Evolutionary conservation across 2,329 filamentous ascomycete genomes (phyloP), one percentile per base, ranked within the genome.

Genomic region (Elsinoe necatrix): DNA sequence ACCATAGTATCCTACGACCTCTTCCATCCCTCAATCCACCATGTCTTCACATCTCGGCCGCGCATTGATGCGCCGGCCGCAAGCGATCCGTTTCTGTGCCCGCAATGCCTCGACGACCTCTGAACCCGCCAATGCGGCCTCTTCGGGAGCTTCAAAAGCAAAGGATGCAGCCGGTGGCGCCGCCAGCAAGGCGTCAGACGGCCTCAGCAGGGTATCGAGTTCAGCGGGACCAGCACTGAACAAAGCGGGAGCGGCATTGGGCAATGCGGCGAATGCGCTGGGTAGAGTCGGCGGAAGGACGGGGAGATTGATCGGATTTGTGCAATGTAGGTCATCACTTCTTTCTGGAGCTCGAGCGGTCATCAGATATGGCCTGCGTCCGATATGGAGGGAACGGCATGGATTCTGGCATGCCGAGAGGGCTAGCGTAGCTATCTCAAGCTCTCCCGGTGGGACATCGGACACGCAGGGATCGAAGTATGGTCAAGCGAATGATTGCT

Each of bases 251-350:
- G 81, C 82, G 69, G 80, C 82, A 57, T 74, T 85, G 63, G 75
- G 78, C 63, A 81, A 75, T 68, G 83, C 86, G 58, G 74, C 95
- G 65, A 81, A 76, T 68, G 82, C 86, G 58, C 75, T 95, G 64
- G 78, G 82, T 71, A 86, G 83, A 75, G 80, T 91, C 70, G 91
- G 90, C 68, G 92, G 92, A 67, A 83, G 87, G 66, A 91, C 89
- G 61, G 90, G 89, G 67, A 83, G 80, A 73, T 69, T 91, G 64
- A 81, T 95, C 71, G 79, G 78, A 65, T 87, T 91, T 68, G 78
- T 93, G 68, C 88, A 96, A 80, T 86, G 93, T 97, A 82, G 76
- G 90, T 75, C 60, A 25, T n/a, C 20, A 18, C 50, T 20, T 35
- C 21, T 16, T 16, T 43, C 21, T 12, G n/a, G 35, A 51, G 27